Evolutionary conservation across 441 rosid species (phyloP).

Genomic region (Pelargonium australe): DNA sequence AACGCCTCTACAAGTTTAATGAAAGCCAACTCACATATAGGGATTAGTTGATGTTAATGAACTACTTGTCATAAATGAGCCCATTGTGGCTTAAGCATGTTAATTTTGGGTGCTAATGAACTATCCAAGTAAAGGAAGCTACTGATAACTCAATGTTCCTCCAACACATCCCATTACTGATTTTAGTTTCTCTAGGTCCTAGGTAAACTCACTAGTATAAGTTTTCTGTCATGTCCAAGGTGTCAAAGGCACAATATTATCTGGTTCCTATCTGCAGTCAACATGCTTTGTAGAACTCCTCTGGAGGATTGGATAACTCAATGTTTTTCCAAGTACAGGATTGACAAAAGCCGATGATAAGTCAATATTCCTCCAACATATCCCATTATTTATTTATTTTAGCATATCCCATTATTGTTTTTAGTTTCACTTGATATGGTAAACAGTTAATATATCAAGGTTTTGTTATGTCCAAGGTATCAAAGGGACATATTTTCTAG

Average conservation of each 20-base stretch:
- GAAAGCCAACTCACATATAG: neutral
- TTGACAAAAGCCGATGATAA: too few species aligned
- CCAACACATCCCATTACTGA: neutral
- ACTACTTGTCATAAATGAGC: neutral
- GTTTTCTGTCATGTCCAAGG: neutral
- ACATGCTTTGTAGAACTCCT: neutral
- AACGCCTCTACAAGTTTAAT: neutral
- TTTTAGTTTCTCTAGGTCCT: neutral
- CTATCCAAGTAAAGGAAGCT: neutral
- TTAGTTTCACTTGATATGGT: neutral
- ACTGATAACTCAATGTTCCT: neutral
- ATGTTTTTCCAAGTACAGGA: too few species aligned
- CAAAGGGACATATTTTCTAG: neutral
- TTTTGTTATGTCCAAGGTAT: neutral
- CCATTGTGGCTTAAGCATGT: neutral
- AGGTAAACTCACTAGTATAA: neutral
- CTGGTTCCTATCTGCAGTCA: neutral
- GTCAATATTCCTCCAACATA: too few species aligned
- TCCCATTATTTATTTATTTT: too few species aligned
- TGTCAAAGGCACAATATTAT: neutral
- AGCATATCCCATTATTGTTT: neutral
- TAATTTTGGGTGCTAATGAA: neutral
- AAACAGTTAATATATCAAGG: neutral
- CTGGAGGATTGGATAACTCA: neutral
- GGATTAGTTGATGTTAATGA: neutral